Evolutionary conservation across 2,329 filamentous ascomycete genomes (phyloP), one percentile per base, ranked within the genome.

Genomic region (Colletotrichum costaricense): DNA sequence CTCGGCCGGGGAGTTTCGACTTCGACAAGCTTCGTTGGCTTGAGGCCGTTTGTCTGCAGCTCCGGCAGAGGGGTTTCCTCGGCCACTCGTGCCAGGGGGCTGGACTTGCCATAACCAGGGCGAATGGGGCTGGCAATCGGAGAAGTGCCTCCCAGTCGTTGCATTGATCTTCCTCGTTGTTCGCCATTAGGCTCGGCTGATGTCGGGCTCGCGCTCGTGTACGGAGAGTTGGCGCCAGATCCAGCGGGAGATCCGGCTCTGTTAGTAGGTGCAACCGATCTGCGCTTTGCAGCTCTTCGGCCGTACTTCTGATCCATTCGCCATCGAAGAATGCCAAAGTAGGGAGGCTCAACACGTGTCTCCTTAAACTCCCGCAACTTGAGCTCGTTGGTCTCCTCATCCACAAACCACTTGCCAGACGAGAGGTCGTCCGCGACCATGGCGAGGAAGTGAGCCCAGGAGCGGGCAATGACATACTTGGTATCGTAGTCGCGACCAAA

Each of bases 401-500:
- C 95, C 66, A 99, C 93, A 78, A 91, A 94, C 87, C 95, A 95
- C 83, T 98, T 97, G 75, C 94, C 94, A 77, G 94, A 97, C 84
- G 90, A 91, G 78, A 99, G 86, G 80, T 99, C 97, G 79, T 99
- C 97, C 35, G 97, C 95, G 7, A 98, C 90, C 38, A 92, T 90
- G 63, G 95, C 95, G 24, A 99, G 85, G 80, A 99, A 95, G 11
- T 93, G 90, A 19, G 92, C 91, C 97, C 97, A 99, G 1, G 96
- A 98, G 74, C 94, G 92, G 35, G 97, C 94, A 69, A 99, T 90
- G 7, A 99, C 97, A 80, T 98, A 99, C 86, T 99, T 99, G 84
- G 94, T 98, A 81, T 99, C 97, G 84, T 98, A 99, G 85, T 99
- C 97, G 74, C 97, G 94, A 63, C 97, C 97, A 82, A 97, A 98